Base-by-base conservation (phyloP, 2,329 filamentous ascomycete genomes). In the Curvularia eragrostidis region DNA sequence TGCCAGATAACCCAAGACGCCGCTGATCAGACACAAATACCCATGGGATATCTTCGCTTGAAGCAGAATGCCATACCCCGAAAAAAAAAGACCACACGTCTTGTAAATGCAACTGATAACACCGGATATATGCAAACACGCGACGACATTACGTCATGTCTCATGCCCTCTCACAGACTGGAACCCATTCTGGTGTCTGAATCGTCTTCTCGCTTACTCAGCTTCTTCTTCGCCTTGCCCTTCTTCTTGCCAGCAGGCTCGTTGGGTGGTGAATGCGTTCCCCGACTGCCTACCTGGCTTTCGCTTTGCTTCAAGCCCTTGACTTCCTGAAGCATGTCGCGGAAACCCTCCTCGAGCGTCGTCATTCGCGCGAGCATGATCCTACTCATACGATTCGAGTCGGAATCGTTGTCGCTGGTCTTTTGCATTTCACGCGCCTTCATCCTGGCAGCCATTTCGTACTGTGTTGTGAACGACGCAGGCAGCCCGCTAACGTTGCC, bases 361-460 rank as follows among this genome's bases (percentile, higher is more conserved):
- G 95, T 95, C 92, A 97, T 97, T 32, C 92, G 84, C 8, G 92
- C 91, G 44, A 97, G 81, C 77, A 97, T 90, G 44, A 97, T 84
- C 54, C 91, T 86, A 65, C 89, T 85, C 71, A 90, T 76, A 36
- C 73, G 68, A 12, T 72, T 75, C 12, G 64, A 69, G n/a, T 77
- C 75, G 1, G 73, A 73, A 18, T 74, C 68, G 12, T 63, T 66
- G 28, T 73, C 70, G 18, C 61, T 69, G 9, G 53, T 56, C 36
- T 68, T 67, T 18, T 61, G 61, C 34, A 67, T 63, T 44, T 66
- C 60, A 19, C 65, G 62, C n/a, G 62, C 58, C 39, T 68, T 63
- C n/a, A 67, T 61, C 3, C 73, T 46, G 2, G 73, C 71, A 24
- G 72, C 74, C 61, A 77, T 71, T 41, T 75, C 72, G 34, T 77